Evolutionary conservation across 2,329 filamentous ascomycete genomes (phyloP), one percentile per base, ranked within the genome.

Genomic region (Fusarium euwallaceae): DNA sequence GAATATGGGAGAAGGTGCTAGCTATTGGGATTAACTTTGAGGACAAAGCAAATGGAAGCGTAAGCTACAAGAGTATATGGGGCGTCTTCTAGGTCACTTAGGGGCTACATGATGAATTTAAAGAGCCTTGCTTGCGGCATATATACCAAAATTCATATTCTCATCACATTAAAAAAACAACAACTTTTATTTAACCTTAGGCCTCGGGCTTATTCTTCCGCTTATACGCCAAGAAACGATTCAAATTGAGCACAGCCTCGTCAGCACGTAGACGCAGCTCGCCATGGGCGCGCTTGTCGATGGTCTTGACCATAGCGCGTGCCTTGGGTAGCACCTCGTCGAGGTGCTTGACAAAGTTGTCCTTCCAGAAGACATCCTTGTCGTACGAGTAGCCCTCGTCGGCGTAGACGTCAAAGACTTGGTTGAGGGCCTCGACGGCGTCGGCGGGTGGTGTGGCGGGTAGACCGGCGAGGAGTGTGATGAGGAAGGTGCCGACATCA

Each of bases 351-450:
- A 91, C 80, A 77, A 93, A 90, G 72, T 85, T 86, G 71, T 90
- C 86, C 75, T 87, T 86, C 88, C 91, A 92, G 81, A 93, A 93
- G 3, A 93, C 91, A 29, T 88, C 86, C 67, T 83, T 84, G 78
- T 93, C 92, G 78, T 88, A 91, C 12, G 86, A 83, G 64, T 84
- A 86, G 14, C 84, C 85, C 80, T 91, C 90, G 78, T 93, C 89
- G 29, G 87, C 88, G 81, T 93, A 93, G 9, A 93, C 86, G 75
- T 93, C 92, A 74, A 92, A 92, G 20, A 93, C 72, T 80, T 92
- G 90, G 81, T 93, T 90, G 51, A 93, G 82, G 17, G 90, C 89
- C 82, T 93, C 91, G 36, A 93, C 86, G 6, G 86, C 85, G 55
- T 92, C 89, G 2, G 90, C 91, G 2, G 86, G 81, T 2, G 89